Evolutionary conservation across 139 green algal species (phyloP).

Genomic region (Zygnema circumcarinatum): DNA sequence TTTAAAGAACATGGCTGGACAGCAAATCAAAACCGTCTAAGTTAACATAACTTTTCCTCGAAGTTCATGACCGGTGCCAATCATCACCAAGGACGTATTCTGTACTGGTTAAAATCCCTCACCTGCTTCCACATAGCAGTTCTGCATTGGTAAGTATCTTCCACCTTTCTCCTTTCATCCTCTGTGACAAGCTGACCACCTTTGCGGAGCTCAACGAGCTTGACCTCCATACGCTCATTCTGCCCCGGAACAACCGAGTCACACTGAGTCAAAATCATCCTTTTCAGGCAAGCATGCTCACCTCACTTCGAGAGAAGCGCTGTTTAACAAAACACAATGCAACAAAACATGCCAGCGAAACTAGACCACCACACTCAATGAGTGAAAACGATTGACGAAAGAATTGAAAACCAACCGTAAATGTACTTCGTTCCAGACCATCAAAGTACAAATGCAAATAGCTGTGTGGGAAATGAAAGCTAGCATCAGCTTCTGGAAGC

Average conservation of each 20-base stretch:
- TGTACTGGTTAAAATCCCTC: background rate
- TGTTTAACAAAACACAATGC: too few relatives aligned
- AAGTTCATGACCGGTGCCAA: background rate
- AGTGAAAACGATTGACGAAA: background rate
- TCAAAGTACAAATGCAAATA: too few relatives aligned
- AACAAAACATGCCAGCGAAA: too few relatives aligned
- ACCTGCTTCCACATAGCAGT: conserved; percentile 15
- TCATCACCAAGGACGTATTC: background rate
- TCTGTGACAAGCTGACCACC: conserved; percentile 17
- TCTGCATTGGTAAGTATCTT: conserved; percentile 22
- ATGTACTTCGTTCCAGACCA: too few relatives aligned
- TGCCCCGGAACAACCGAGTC: conserved; percentile 20
- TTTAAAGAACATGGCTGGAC: background rate
- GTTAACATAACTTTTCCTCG: background rate
- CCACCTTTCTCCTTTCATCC: conserved; percentile 40
- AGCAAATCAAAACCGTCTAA: background rate
- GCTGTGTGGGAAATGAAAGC: too few relatives aligned
- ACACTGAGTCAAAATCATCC: background rate
- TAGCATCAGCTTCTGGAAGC: too few relatives aligned
- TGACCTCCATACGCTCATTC: conserved; percentile 39
- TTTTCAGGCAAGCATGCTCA: background rate
- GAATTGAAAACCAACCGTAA: background rate
- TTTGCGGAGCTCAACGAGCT: conserved; percentile 24
- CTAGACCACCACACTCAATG: background rate
- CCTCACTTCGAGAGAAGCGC: background rate